Percentiles rank a stretch among this genome's conserved stretches.
These are phyloP conservation scores for Chlorella ohadii DNA, from an alignment of 139 green algal species.

Conservation along the genomic window DNA sequence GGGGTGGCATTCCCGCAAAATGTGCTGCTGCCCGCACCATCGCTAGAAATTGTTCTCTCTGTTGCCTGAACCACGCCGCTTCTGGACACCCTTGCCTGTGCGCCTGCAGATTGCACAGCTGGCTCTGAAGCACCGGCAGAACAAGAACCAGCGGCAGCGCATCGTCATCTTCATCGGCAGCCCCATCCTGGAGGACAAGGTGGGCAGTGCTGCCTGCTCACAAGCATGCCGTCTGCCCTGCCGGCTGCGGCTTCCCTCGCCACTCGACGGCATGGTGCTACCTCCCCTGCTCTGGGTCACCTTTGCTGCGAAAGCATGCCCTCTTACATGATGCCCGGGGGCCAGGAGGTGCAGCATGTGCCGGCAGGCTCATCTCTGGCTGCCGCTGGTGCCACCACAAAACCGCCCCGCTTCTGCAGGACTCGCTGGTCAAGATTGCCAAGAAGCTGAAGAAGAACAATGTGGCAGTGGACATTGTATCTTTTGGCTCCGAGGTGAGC, in stretches of 20 bases:
- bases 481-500: conserved; percentile 80
- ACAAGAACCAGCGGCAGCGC: conserved; percentile 99
- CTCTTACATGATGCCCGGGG: too few species aligned
- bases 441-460: conserved; percentile 99
- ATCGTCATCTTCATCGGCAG: conserved; percentile 97
- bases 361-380: too few species aligned
- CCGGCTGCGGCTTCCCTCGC: too few species aligned
- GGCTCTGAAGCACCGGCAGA: conserved; percentile 98
- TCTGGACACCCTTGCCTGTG: background rate
- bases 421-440: conserved; percentile 92
- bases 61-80: background rate
- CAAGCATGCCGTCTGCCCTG: too few species aligned
- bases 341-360: too few species aligned
- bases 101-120: conserved; percentile 93
- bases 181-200: conserved; percentile 89
- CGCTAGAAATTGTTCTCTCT: background rate
- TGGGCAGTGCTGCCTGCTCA: conserved; percentile 13
- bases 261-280: too few species aligned
- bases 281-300: too few species aligned
- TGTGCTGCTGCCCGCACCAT: too few species aligned
- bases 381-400: too few species aligned
- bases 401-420: conserved; percentile 51
- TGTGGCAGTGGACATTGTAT: conserved; percentile 96
- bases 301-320: too few species aligned
- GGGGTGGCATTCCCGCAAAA: too few species aligned